Evolutionary conservation across 495 filamentous ascomycete species (phyloP).

Genomic region (Penicillium longicatenatum): DNA sequence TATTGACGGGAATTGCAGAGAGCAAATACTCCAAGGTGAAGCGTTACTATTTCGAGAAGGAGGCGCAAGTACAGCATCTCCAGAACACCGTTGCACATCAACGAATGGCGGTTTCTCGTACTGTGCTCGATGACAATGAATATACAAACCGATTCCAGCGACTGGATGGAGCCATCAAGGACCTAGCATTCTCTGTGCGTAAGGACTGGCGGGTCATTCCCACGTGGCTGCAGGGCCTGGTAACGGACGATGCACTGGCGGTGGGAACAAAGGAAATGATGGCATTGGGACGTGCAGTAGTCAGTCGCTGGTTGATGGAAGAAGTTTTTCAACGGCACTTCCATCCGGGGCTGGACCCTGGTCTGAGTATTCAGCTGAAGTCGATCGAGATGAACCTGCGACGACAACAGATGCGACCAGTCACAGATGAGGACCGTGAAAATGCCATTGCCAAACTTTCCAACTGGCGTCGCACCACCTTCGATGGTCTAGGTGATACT

Average conservation of each 20-base stretch:
- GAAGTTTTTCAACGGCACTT: slow-evolving; percentile 90
- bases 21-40: slow-evolving; percentile 98
- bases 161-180: slow-evolving; percentile 91
- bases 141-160: slow-evolving; percentile 89
- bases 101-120: slow-evolving; percentile 89
- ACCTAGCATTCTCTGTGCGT: slow-evolving; percentile 90
- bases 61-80: slow-evolving; percentile 88
- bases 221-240: slow-evolving; percentile 70
- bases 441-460: slow-evolving; percentile 84
- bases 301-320: slow-evolving; percentile 87
- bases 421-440: slow-evolving; percentile 85
- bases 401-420: slow-evolving; percentile 62
- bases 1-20: slow-evolving; percentile 49
- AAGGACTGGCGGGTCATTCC: slow-evolving; percentile 88
- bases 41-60: slow-evolving; percentile 94
- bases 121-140: slow-evolving; percentile 94
- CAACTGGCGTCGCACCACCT: slow-evolving; percentile 89
- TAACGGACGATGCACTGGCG: slow-evolving; percentile 79
- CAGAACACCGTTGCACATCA: slow-evolving; percentile 97
- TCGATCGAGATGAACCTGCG: slow-evolving; percentile 88
- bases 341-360: slow-evolving; percentile 79
- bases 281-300: slow-evolving; percentile 85
- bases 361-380: slow-evolving; percentile 77
- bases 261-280: slow-evolving; percentile 96
- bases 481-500: slow-evolving; percentile 81